Base-by-base conservation (phyloP, 306 rosid species). In the Cucurbita ficifolia region DNA sequence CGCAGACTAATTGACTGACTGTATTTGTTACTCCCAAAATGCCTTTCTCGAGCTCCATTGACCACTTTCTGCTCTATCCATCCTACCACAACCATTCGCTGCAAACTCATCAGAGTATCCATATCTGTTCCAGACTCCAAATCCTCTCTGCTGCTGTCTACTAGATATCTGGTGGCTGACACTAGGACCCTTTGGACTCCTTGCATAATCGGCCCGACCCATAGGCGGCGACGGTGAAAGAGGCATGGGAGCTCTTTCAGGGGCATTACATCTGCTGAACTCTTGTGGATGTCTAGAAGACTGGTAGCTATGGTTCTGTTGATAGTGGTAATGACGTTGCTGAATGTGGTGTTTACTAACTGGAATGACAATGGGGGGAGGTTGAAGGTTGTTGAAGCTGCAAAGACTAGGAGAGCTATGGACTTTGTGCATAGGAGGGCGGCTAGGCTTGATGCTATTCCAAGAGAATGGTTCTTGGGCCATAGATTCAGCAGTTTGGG, bases 401-500 rank as follows among this genome's bases (percentile, higher is more conserved):
- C 68, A 61, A 17, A 87, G 78, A 71, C 80, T 85, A 3, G 97
- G 97, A 65, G 97, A 86, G 83, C 97, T 91, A 10, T 72, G 63
- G 24, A 88, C 95, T 80, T 65, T 88, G 0, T 85, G 88, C 87
- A 90, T 77, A 0, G 78, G 43, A 64, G 42, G 42, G 21, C 43
- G 53, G 6, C 51, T 33, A 3, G 43, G 9, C 18, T 29, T 72
- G 35, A 17, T 35, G 9, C 38, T 40, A 19, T 54, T 72, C 48
- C 65, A 75, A 5, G 80, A 51, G 38, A 39, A 18, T 12, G 81
- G 36, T 10, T 79, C 88, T 8, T 70, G 67, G 16, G 8, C 51
- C n/a, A 65, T 1, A 7, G 49, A 13, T 19, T 77, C 89, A 6
- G 43, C 24, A 4, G 72, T 36, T 1, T 79, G 85, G 40, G 68